A percentile compares a stretch with the other conserved stretches of the same genome.
Conservation (phyloP, 805 yeast species). For the Candida tammaniensis region DNA sequence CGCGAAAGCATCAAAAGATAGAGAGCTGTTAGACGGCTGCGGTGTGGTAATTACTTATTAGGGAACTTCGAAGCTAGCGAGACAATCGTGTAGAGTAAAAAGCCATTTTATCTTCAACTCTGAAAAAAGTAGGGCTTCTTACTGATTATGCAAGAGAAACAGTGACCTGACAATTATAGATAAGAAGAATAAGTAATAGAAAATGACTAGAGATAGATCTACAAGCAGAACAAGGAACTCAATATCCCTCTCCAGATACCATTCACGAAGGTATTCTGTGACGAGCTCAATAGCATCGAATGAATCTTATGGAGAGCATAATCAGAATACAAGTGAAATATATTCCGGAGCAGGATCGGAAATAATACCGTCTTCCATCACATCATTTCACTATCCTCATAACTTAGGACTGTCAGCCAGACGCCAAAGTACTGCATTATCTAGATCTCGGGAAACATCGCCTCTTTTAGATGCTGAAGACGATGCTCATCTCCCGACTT, state of each 20-base stretch:
- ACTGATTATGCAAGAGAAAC: too few species aligned
- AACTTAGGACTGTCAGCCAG: slow-evolving; percentile 30
- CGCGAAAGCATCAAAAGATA: too few species aligned
- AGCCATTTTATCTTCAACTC: too few species aligned
- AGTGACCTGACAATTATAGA: too few species aligned
- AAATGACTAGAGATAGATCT: slow-evolving; percentile 3
- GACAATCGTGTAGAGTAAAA: too few species aligned
- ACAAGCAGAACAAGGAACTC: slow-evolving; percentile 3
- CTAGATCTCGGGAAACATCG: slow-evolving; percentile 28
- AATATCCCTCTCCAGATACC: slow-evolving; percentile 3
- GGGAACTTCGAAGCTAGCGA: too few species aligned
- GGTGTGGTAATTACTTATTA: too few species aligned
- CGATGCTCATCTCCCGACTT: too few species aligned
- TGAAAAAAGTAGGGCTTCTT: too few species aligned
- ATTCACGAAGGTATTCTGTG: slow-evolving; percentile 21
- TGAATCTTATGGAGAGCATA: slow-evolving; percentile 49
- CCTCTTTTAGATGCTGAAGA: slow-evolving; percentile 31
- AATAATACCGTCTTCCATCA: slow-evolving; percentile 72
- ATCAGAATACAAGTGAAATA: slow-evolving; percentile 56
- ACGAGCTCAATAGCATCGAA: slow-evolving; percentile 32
- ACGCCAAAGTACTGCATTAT: slow-evolving; percentile 12
- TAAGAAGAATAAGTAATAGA: too few species aligned
- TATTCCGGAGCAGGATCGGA: slow-evolving; percentile 78
- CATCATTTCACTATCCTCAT: slow-evolving; percentile 72
- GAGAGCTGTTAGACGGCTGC: too few species aligned